phyloP scores from a whole-genome alignment of 768 basidiomycete species.

The Leucosporidium scottii region DNA sequence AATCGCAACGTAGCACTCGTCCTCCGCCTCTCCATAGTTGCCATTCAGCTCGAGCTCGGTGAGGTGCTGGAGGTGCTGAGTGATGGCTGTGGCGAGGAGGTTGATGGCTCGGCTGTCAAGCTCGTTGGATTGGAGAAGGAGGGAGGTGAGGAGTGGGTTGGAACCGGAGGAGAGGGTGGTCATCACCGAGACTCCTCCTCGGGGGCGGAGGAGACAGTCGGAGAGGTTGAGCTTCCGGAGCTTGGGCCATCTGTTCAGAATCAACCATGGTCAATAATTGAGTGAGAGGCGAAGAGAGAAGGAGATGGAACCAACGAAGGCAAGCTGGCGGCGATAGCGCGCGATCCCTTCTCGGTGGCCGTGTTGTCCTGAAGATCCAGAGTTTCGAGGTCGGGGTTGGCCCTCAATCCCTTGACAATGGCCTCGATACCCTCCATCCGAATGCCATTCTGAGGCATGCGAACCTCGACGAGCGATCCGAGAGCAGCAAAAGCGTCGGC shows the following conservation, averaged over 20 bases:
- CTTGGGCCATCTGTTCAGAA: constrained; percentile 51
- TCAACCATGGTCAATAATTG: neutral
- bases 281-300: neutral
- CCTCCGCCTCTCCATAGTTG: constrained; percentile 50
- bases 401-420: constrained; percentile 65
- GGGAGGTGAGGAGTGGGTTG: constrained; percentile 62
- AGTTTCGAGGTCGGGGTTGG: constrained; percentile 58
- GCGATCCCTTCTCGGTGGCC: constrained; percentile 55
- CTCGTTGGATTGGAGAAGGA: constrained; percentile 89
- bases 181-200: constrained; percentile 66
- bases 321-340: constrained; percentile 59
- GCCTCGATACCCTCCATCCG: constrained; percentile 79
- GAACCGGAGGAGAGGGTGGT: constrained; percentile 59
- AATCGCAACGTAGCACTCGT: constrained; percentile 47
- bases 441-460: constrained; percentile 98
- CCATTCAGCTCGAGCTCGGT: constrained; percentile 76
- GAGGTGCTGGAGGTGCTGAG: constrained; percentile 54
- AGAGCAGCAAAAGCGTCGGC: constrained; percentile 82
- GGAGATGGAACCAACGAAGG: constrained; percentile 39
- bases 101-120: constrained; percentile 63
- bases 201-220: constrained; percentile 76
- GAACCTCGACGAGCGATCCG: constrained; percentile 69
- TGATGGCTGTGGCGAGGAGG: constrained; percentile 61
- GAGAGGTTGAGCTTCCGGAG: constrained; percentile 79
- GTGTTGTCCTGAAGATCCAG: constrained; percentile 85